Evolutionary conservation across 2,329 filamentous ascomycete species (phyloP).

Genomic region (Verticillium isaacii): DNA sequence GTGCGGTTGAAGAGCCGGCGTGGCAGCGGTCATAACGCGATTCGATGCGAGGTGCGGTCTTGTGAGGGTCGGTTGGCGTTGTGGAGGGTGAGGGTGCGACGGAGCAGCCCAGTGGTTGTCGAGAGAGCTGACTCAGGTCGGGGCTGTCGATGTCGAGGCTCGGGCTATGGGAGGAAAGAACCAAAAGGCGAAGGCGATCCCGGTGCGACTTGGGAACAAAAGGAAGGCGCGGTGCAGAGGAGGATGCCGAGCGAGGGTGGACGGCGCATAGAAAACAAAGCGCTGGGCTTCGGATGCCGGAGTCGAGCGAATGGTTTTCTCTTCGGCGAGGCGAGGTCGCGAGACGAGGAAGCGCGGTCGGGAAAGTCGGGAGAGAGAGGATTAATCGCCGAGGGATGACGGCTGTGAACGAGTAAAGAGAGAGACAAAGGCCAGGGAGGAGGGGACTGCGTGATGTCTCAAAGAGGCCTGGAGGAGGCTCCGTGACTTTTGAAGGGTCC

Average conservation of each 20-base stretch:
- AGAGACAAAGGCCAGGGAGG: background rate
- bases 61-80: background rate
- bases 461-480: background rate
- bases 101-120: background rate
- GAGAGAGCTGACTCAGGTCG: background rate
- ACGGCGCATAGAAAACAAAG: background rate
- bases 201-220: background rate
- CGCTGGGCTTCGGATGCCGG: background rate
- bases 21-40: conserved; percentile 10
- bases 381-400: background rate
- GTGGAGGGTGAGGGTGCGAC: background rate
- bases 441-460: background rate
- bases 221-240: background rate
- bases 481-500: background rate
- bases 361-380: background rate
- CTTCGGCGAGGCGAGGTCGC: background rate
- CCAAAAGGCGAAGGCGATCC: background rate
- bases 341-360: background rate
- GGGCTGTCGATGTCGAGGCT: background rate
- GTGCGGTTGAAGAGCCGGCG: background rate
- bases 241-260: background rate
- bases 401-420: too few relatives aligned
- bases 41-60: background rate
- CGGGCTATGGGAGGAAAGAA: background rate
- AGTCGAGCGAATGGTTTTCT: too few relatives aligned